phyloP scores from a whole-genome alignment of 441 rosid species.

The Aleurites moluccanus region DNA sequence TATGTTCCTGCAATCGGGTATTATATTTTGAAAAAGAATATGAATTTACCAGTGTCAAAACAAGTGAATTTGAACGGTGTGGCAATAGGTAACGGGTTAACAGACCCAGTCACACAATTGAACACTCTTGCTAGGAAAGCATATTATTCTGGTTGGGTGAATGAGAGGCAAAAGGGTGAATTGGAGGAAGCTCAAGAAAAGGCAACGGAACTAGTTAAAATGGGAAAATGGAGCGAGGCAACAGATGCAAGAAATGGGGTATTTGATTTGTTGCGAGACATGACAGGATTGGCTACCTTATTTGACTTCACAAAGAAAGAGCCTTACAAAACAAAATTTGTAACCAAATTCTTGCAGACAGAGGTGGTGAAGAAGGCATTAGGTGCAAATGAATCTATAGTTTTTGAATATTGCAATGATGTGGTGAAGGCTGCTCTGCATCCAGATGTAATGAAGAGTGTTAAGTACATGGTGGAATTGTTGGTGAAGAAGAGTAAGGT shows the following conservation, averaged over 20 bases:
- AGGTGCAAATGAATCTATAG: conserved; percentile 47
- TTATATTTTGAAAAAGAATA: conserved; percentile 52
- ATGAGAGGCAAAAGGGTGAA: conserved; percentile 60
- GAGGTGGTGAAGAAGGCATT: conserved; percentile 44
- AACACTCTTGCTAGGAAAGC: conserved; percentile 56
- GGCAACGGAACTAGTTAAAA: conserved; percentile 39
- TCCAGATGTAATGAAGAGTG: conserved; percentile 81
- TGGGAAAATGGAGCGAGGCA: conserved; percentile 61
- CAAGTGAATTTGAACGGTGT: conserved; percentile 61
- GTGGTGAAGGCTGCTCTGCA: conserved; percentile 40
- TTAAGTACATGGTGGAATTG: conserved; percentile 67
- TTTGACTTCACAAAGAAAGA: conserved; percentile 45
- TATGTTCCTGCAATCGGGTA: conserved; percentile 78
- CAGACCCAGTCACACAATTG: conserved; percentile 69
- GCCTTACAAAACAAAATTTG: conserved; percentile 51
- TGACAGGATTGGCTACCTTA: conserved; percentile 76
- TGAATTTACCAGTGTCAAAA: conserved; percentile 26
- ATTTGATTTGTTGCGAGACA: conserved; percentile 40
- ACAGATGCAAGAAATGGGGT: conserved; percentile 45
- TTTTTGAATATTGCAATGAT: conserved; percentile 53
- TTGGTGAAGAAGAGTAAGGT: conserved; percentile 52
- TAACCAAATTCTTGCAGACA: conserved; percentile 37
- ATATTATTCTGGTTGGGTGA: conserved; percentile 63
- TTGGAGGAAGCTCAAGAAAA: conserved; percentile 52
- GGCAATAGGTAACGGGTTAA: conserved; percentile 80